Conservation (phyloP, 1,284 basidiomycete genomes). For the Phylloboletellus chloephorus region DNA sequence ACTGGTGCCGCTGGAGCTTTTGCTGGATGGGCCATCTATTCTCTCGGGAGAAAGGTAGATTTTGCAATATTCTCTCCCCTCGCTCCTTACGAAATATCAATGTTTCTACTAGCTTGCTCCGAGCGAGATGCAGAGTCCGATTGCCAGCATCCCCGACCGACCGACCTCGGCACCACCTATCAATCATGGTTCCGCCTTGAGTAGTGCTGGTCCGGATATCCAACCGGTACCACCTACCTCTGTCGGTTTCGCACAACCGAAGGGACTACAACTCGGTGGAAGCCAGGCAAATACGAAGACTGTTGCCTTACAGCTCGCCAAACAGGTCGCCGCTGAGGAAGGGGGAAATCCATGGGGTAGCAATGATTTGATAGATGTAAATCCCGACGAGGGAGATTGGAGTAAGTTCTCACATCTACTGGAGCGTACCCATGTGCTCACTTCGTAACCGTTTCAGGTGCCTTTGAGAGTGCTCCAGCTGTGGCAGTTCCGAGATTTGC, state of each 20-base stretch:
- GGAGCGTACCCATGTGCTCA: background rate
- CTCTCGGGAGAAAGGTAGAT: constrained; percentile 68
- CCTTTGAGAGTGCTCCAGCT: constrained; percentile 72
- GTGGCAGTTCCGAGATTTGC: constrained; percentile 26
- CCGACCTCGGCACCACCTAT: constrained; percentile 35
- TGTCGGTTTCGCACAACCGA: constrained; percentile 30
- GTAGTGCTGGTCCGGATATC: constrained; percentile 11
- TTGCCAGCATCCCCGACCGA: constrained; percentile 39
- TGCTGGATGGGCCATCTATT: constrained; percentile 93
- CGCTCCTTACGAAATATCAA: background rate
- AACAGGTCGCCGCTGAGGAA: constrained; percentile 48
- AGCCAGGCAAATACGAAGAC: constrained; percentile 40
- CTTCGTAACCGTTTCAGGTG: constrained; percentile 42
- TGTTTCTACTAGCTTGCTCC: constrained; percentile 49
- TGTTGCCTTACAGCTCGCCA: constrained; percentile 50
- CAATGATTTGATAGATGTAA: constrained; percentile 84
- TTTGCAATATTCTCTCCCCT: background rate
- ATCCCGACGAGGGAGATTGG: constrained; percentile 91
- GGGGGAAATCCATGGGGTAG: constrained; percentile 62
- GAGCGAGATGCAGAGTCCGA: constrained; percentile 66
- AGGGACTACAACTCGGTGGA: constrained; percentile 68
- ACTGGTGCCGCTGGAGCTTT: constrained; percentile 86
- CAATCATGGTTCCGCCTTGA: constrained; percentile 7
- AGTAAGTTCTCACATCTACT: constrained; percentile 43
- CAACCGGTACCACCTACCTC: constrained; percentile 14